Evolutionary conservation across 1,284 basidiomycete genomes (phyloP), one percentile per base, ranked within the genome.

Genomic region (Megacollybia platyphylla): DNA sequence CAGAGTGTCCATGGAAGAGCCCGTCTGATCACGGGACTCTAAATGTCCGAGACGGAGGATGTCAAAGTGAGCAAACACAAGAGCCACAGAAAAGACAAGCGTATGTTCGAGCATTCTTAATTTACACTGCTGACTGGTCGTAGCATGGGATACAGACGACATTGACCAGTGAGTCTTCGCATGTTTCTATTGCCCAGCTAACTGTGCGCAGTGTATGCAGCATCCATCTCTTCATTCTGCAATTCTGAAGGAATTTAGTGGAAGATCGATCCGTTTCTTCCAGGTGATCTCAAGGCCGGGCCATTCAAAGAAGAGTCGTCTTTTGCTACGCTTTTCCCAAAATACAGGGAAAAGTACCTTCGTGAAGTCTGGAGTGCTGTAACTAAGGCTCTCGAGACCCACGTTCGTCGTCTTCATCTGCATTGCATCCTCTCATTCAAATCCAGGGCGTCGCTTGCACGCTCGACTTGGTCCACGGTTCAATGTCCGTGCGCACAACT

Each of bases 71-170:
- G 31, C 63, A 91, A 91, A 62, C 90, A 90, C 66, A 92, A 90
- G 65, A 68, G 76, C 39, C 82, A 89, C 60, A 73, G 90, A 51
- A 93, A 93, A 60, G 89, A 93, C 9, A 94, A 94, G 65, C 90
- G 89, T 92, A 57, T 51, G 77, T 54, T 31, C 28, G 17, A 38
- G 46, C 18, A 35, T 24, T 26, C 28, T 39, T 38, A 20, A 24
- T 32, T 10, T 20, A 39, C 15, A 39, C 13, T 35, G 17, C 30
- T 46, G 20, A 32, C 37, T 36, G 7, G 20, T 39, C 50, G 49
- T 55, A 93, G 91, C 90, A 54, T 98, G 94, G 96, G 94, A 98
- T 61, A 96, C 92, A 38, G 93, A 97, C 58, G 91, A 97, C 54
- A 91, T 97, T 61, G 89, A 98, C 70, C 94, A 97, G 85, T 93